Evolutionary conservation across 371 early-diverging fungal genomes (phyloP).

Genomic region (Zopfochytrium polystomum): DNA sequence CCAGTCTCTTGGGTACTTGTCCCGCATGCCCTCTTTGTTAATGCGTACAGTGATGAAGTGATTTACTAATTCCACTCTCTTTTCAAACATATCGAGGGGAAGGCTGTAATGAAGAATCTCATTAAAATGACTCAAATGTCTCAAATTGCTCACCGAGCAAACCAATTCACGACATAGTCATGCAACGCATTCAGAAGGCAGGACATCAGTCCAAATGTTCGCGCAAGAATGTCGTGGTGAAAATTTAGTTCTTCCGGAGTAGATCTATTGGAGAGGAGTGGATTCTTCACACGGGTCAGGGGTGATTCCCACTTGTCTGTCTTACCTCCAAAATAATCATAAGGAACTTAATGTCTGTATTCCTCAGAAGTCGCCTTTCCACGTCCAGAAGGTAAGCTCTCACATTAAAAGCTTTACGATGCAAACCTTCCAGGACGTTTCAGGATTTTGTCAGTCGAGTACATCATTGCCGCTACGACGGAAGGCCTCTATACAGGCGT

Average conservation of each 20-base stretch:
- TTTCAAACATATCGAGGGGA: conserved; percentile 58
- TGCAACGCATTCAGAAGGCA: conserved; percentile 73
- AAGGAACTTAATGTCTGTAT: conserved; percentile 72
- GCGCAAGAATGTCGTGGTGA: conserved; percentile 68
- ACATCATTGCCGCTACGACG: too few species aligned
- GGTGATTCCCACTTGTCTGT: neutral
- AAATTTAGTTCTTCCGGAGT: conserved; percentile 66
- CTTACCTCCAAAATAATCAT: conserved; percentile 78
- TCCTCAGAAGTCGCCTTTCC: too few species aligned
- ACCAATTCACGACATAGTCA: conserved; percentile 75
- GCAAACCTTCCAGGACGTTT: too few species aligned
- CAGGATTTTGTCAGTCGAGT: too few species aligned
- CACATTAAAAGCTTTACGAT: too few species aligned
- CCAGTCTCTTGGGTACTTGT: conserved; percentile 78
- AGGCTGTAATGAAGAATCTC: conserved; percentile 45
- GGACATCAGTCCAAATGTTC: conserved; percentile 71
- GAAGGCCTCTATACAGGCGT: too few species aligned
- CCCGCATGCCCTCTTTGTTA: conserved; percentile 47
- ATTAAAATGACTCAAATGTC: conserved; percentile 5
- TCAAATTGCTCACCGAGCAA: conserved; percentile 51
- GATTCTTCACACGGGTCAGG: conserved; percentile 49
- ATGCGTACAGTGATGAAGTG: conserved; percentile 64
- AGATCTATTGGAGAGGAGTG: conserved; percentile 63
- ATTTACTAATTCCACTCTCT: conserved; percentile 74
- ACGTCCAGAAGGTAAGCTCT: too few species aligned